A percentile compares a stretch with the other conserved stretches of the same genome.
phyloP scores from a whole-genome alignment of 805 yeast genomes.

The Jamesozyma jinghongensis region DNA sequence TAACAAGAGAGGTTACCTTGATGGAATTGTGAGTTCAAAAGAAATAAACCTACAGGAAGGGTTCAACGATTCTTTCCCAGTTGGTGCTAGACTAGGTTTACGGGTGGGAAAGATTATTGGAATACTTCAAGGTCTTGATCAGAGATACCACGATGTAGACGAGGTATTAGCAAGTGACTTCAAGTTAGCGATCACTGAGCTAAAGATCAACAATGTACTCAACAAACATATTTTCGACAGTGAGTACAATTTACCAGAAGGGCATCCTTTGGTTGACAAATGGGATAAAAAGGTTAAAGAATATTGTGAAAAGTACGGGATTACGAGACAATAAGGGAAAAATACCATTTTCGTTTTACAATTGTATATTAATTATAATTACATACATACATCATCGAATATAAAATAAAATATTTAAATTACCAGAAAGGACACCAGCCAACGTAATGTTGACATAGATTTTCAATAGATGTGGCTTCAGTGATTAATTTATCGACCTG shows the following conservation, averaged over 20 bases:
- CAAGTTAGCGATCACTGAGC: constrained; percentile 39
- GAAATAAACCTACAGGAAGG: constrained; percentile 68
- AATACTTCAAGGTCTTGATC: constrained; percentile 31
- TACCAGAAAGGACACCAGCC: constrained; percentile 99
- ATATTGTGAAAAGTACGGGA: constrained; percentile 13
- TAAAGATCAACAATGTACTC: constrained; percentile 51
- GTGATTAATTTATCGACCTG: constrained; percentile 90
- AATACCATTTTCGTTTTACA: neutral
- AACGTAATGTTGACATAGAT: constrained; percentile 87
- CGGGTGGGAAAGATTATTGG: constrained; percentile 60
- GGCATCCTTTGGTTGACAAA: constrained; percentile 34
- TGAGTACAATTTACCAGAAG: constrained; percentile 33
- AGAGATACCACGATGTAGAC: constrained; percentile 13
- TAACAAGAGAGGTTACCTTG: constrained; percentile 72
- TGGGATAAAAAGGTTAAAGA: constrained; percentile 35
- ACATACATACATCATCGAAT: neutral
- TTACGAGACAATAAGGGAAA: constrained; percentile 2
- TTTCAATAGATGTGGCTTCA: constrained; percentile 93
- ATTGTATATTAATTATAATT: neutral
- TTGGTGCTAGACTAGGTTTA: constrained; percentile 64
- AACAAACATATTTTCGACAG: constrained; percentile 45
- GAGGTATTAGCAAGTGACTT: constrained; percentile 19
- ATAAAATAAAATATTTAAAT: constrained; percentile 2
- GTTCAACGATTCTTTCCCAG: constrained; percentile 70
- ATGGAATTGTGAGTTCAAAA: constrained; percentile 63